Conservation (phyloP, 2,329 filamentous ascomycete genomes). For the Fusarium nodosum region DNA sequence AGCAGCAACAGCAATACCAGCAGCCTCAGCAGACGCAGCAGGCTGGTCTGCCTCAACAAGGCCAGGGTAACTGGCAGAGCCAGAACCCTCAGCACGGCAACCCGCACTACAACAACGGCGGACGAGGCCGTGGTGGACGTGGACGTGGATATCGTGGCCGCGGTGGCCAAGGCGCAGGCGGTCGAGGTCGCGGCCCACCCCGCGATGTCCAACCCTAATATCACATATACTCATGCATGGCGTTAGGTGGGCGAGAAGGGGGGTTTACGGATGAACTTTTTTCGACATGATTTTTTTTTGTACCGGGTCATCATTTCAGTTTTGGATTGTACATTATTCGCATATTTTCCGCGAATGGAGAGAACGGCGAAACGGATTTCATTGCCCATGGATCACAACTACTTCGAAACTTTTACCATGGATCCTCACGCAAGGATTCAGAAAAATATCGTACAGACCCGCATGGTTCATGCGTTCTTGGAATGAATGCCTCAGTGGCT, state of each 20-base stretch:
- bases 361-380: slow-evolving; percentile 53
- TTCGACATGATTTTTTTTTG: slow-evolving; percentile 53
- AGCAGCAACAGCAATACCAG: slow-evolving; percentile 50
- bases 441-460: slow-evolving; percentile 39
- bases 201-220: slow-evolving; percentile 55
- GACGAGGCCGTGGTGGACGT: slow-evolving; percentile 57
- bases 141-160: slow-evolving; percentile 58
- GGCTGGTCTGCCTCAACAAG: slow-evolving; percentile 52
- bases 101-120: slow-evolving; percentile 52
- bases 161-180: slow-evolving; percentile 53
- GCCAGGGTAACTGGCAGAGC: slow-evolving; percentile 60
- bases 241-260: slow-evolving; percentile 46
- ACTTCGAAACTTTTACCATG: slow-evolving; percentile 42
- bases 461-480: slow-evolving; percentile 32
- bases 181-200: slow-evolving; percentile 56
- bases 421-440: slow-evolving; percentile 29
- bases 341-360: slow-evolving; percentile 56
- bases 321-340: slow-evolving; percentile 62
- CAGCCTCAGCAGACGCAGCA: slow-evolving; percentile 50
- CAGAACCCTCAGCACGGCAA: slow-evolving; percentile 55
- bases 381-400: slow-evolving; percentile 51
- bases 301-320: slow-evolving; percentile 51
- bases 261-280: slow-evolving; percentile 43
- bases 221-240: slow-evolving; percentile 47
- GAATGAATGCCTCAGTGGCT: slow-evolving; percentile 38